Base-by-base conservation (phyloP, 2,329 filamentous ascomycete genomes). In the Colletotrichum zoysiae region DNA sequence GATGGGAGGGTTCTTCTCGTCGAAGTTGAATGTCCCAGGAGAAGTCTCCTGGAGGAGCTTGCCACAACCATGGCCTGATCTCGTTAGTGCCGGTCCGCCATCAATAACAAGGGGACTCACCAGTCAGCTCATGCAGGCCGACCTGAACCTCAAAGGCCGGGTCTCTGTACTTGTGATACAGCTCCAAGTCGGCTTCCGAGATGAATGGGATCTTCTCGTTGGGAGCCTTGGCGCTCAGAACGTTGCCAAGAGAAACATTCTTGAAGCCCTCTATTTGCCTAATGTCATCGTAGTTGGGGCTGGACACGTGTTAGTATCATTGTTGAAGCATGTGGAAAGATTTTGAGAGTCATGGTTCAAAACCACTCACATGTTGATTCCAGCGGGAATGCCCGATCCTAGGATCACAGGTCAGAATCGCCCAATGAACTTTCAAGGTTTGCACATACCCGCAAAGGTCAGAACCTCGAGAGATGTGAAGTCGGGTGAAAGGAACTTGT, bases 131-230 rank as follows among this genome's bases (percentile, higher is more conserved):
- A 81, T 98, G 95, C 26, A 98, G 91, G 33, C 95, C 95, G 60
- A 99, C 95, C 82, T 98, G 95, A 2, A 98, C 94, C 82, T 98
- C 95, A 77, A 98, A 98, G 0, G 95, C 92, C 8, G 89, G 88
- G 77, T 98, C 95, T 14, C 94, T 93, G 82, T 94, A 95, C 78
- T 93, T 92, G 76, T 92, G 89, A 82, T 92, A 98, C 5, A 97
- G 80, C 2, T 90, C 89, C 30, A 96, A 86, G 77, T 98, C 95
- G 56, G 89, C 86, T 2, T 93, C 90, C 18, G 90, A 87, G 78
- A 99, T 95, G 83, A 98, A 97, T 0, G 95, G 95, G 38, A 97
- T 93, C 76, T 93, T 93, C 85, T 98, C 95, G 77, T 97, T 92
- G 0, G 95, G 94, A 0, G 95, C 93, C 84, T 97, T 97, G 18